phyloP scores from a whole-genome alignment of 768 basidiomycete species.

The Gelatoporia subvermispora region DNA sequence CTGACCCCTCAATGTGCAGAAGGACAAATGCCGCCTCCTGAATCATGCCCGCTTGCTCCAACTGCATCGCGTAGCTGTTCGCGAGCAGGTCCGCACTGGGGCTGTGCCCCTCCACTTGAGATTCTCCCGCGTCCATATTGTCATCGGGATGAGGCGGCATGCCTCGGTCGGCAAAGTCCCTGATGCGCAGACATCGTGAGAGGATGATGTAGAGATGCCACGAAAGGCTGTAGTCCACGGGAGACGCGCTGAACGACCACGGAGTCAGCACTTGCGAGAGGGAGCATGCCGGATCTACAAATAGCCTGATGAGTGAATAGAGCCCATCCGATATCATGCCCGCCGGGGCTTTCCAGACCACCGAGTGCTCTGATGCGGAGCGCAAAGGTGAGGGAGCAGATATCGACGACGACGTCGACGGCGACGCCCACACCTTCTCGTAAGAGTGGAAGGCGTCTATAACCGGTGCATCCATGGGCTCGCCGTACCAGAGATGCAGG shows the following conservation, averaged over 20 bases:
- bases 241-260: constrained; percentile 67
- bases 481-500: constrained; percentile 84
- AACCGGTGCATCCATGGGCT: constrained; percentile 65
- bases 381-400: constrained; percentile 61
- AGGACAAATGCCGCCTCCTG: constrained; percentile 87
- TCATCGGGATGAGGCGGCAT: constrained; percentile 31
- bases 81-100: constrained; percentile 80
- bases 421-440: constrained; percentile 36
- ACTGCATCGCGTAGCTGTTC: constrained; percentile 78
- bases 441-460: constrained; percentile 65
- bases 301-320: constrained; percentile 76
- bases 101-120: constrained; percentile 67
- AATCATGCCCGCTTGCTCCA: constrained; percentile 77
- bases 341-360: constrained; percentile 40
- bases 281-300: constrained; percentile 66
- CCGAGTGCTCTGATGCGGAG: constrained; percentile 17
- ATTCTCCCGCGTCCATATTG: constrained; percentile 39
- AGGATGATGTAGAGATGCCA: constrained; percentile 94
- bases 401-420: constrained; percentile 30
- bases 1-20: constrained; percentile 77
- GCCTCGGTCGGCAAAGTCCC: constrained; percentile 85
- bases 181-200: constrained; percentile 72
- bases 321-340: constrained; percentile 60
- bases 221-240: constrained; percentile 75
- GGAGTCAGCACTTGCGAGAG: constrained; percentile 68